Base-by-base conservation (phyloP, 108 stramenopile species). In the Skeletonema costatum region DNA sequence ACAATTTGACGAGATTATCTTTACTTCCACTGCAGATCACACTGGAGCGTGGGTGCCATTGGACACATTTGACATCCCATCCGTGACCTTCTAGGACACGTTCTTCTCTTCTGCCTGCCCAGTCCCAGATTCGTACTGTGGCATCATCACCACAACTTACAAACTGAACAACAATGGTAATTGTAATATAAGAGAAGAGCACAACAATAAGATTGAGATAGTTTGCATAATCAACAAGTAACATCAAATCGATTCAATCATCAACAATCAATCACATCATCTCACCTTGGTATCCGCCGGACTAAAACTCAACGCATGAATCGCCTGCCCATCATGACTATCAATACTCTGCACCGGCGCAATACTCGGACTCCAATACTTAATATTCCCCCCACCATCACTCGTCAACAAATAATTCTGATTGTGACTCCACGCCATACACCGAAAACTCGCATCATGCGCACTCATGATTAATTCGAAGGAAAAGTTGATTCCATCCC, bases 91-190 rank as follows among this genome's bases (percentile, higher is more conserved):
- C 92, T 53, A 98, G 70, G 6, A 87, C 78, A 50, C 92, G 71
- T 73, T 96, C 96, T 71, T 96, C 92, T 2, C 81, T 70, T 58
- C 78, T 80, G 0, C 84, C 71, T 33, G 90, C 93, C 94, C 96
- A 98, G 80, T 98, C 98, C 93, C 94, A 98, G 32, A 98, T 76
- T 29, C 95, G 80, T n/a, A 97, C 93, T 4, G 94, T 90, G 5
- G 93, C 87, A 86, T 99, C 98, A 74, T 99, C 98, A 4, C 96
- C 94, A 82, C 95, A 96, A 32, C 89, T 89, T 4, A 90, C 96
- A 80, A 98, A 99, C 50, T 46, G 14, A 14, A 12, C 14, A 46
- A 14, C 14, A 46, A 14, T 1, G 2, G 14, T 14, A 2, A 46
- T 12, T 2, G 44, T 46, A 46, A 46, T 46, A 12, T 16, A 12